Conservation (phyloP, 2,329 filamentous ascomycete species). For the Cladosporium oxysporum region DNA sequence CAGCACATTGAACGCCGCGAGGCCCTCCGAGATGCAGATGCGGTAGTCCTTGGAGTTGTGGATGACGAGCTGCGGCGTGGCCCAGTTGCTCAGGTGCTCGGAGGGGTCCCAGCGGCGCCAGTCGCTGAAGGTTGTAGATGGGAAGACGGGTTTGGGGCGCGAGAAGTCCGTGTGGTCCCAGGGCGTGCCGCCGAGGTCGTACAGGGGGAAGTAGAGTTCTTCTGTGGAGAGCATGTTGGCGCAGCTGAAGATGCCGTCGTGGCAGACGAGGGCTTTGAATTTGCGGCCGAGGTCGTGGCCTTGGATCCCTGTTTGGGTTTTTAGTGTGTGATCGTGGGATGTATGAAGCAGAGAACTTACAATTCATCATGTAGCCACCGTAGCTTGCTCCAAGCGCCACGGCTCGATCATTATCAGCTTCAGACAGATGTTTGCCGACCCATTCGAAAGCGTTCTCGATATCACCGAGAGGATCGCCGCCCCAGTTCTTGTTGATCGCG, state of each 20-base stretch:
- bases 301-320: conserved; percentile 64
- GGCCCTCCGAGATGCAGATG: conserved; percentile 78
- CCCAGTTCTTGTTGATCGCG: conserved; percentile 79
- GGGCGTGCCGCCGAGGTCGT: conserved; percentile 53
- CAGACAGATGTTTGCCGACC: conserved; percentile 64
- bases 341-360: conserved; percentile 27
- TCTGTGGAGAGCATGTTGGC: conserved; percentile 43
- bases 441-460: conserved; percentile 77
- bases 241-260: conserved; percentile 56
- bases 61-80: conserved; percentile 84
- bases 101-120: conserved; percentile 63
- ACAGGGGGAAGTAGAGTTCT: conserved; percentile 58
- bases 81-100: conserved; percentile 66
- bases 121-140: conserved; percentile 24
- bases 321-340: conserved; percentile 40
- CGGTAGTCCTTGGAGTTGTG: conserved; percentile 91
- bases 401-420: conserved; percentile 67
- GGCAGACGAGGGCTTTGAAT: conserved; percentile 85
- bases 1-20: conserved; percentile 82
- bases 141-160: conserved; percentile 4
- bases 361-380: conserved; percentile 72
- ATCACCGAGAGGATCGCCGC: conserved; percentile 80
- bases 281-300: conserved; percentile 77
- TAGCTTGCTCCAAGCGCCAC: conserved; percentile 76
- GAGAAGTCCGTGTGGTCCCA: conserved; percentile 46